Evolutionary conservation across 2,329 filamentous ascomycete genomes (phyloP).

Genomic region (Botrytis fragariae): DNA sequence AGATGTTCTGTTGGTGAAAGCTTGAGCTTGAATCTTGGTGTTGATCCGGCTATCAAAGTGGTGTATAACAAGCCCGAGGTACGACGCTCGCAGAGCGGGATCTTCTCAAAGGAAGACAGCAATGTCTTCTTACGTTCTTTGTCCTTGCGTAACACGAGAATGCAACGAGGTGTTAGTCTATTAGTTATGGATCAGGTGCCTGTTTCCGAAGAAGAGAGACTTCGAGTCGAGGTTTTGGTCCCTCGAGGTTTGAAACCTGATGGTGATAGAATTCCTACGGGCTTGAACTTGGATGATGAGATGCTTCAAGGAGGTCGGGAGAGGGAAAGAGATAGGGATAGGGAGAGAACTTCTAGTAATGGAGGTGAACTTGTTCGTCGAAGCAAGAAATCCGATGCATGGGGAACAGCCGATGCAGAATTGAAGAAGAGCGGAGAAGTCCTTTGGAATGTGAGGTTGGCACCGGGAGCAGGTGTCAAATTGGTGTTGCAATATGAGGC

Average conservation of each 20-base stretch:
- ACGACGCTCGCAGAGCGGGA: slow-evolving; percentile 48
- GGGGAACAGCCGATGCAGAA: slow-evolving; percentile 54
- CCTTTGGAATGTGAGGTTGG: slow-evolving; percentile 56
- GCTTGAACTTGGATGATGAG: slow-evolving; percentile 29
- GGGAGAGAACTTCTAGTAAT: slow-evolving; percentile 22
- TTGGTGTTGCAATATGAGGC: slow-evolving; percentile 62
- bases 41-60: slow-evolving; percentile 57
- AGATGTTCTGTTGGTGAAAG: slow-evolving; percentile 54
- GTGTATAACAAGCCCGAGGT: slow-evolving; percentile 56
- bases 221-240: slow-evolving; percentile 50
- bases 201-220: slow-evolving; percentile 58
- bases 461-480: slow-evolving; percentile 56
- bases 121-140: slow-evolving; percentile 50
- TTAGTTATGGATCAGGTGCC: slow-evolving; percentile 60
- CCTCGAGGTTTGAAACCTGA: slow-evolving; percentile 48
- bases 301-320: slow-evolving; percentile 25
- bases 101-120: slow-evolving; percentile 54
- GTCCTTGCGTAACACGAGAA: slow-evolving; percentile 51
- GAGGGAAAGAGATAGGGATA: slow-evolving; percentile 29
- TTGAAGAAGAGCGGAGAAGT: slow-evolving; percentile 58
- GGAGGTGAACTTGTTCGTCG: slow-evolving; percentile 6
- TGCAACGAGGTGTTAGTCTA: slow-evolving; percentile 44
- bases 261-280: slow-evolving; percentile 42
- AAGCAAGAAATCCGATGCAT: slow-evolving; percentile 40
- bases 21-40: slow-evolving; percentile 55